These are phyloP conservation scores for Erigeron canadensis DNA, from an alignment of 129 eudicot species.

Conservation along the genomic window DNA sequence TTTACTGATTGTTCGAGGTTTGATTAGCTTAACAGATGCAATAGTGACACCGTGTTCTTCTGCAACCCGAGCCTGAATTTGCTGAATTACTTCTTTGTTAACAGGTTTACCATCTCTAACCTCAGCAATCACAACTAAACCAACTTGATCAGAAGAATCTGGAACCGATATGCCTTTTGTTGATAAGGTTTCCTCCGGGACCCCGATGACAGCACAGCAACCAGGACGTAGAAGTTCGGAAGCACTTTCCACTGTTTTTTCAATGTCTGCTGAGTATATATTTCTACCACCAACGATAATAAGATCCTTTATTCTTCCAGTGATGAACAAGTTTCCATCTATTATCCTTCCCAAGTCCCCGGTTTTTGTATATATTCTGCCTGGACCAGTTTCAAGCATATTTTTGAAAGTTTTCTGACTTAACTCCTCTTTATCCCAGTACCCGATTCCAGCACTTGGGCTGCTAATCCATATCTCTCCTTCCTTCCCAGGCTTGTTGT, in stretches of 20 bases:
- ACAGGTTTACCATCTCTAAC: constrained; percentile 70
- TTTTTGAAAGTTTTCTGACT: constrained; percentile 60
- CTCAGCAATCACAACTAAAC: constrained; percentile 85
- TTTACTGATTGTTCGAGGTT: constrained; percentile 74
- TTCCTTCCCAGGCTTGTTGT: constrained; percentile 54
- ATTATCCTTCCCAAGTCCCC: constrained; percentile 78
- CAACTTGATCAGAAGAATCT: constrained; percentile 74
- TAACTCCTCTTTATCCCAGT: constrained; percentile 65
- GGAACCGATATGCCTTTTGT: constrained; percentile 64
- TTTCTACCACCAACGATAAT: constrained; percentile 87
- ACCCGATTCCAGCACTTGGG: constrained; percentile 86
- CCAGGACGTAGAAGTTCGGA: constrained; percentile 74
- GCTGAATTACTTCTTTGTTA: constrained; percentile 50
- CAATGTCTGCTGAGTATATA: constrained; percentile 73
- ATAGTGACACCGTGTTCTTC: constrained; percentile 79
- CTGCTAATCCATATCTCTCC: constrained; percentile 87
- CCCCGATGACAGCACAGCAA: constrained; percentile 86
- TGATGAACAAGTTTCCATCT: constrained; percentile 68
- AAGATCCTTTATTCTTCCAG: constrained; percentile 87
- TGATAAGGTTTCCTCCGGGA: constrained; percentile 65
- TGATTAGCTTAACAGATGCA: constrained; percentile 60
- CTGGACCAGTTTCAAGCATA: constrained; percentile 31
- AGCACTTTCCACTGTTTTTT: constrained; percentile 79
- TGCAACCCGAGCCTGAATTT: constrained; percentile 62
- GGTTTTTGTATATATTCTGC: constrained; percentile 57